Conservation (phyloP, 176 grass and related monocot species). For the Avena eriantha region DNA sequence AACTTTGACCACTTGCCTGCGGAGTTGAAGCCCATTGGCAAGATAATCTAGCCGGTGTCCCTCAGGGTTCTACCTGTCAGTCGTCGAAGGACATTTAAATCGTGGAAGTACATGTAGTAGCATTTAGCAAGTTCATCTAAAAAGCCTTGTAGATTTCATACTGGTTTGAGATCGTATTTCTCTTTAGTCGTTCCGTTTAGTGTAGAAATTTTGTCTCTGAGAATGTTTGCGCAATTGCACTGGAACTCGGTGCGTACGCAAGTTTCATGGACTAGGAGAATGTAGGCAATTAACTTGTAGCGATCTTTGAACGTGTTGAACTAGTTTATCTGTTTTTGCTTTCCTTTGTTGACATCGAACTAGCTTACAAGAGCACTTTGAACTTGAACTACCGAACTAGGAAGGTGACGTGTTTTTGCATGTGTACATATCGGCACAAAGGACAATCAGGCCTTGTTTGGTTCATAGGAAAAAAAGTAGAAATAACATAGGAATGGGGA, state of each 20-base stretch:
- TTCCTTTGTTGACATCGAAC: no score
- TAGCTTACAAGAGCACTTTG: no score
- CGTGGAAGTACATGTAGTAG: no score
- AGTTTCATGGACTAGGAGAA: background rate
- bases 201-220: conserved; percentile 25
- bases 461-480: no score
- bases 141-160: background rate
- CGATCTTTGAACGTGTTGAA: conserved; percentile 7
- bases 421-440: no score
- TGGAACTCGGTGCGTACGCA: background rate
- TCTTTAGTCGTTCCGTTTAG: background rate
- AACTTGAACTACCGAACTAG: no score
- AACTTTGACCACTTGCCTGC: conserved; percentile 82
- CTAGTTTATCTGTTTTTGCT: background rate
- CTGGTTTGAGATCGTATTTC: background rate
- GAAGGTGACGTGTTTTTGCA: no score
- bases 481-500: no score
- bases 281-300: background rate
- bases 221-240: background rate
- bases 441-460: no score
- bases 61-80: no score
- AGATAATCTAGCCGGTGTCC: conserved; percentile 44
- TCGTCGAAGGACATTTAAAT: no score
- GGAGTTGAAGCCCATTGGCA: conserved; percentile 80
- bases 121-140: no score